A percentile compares a stretch with the other conserved stretches of the same genome.
These are phyloP conservation scores for Leccinum uliginosum DNA, from an alignment of 768 basidiomycete species.

Conservation along the genomic window DNA sequence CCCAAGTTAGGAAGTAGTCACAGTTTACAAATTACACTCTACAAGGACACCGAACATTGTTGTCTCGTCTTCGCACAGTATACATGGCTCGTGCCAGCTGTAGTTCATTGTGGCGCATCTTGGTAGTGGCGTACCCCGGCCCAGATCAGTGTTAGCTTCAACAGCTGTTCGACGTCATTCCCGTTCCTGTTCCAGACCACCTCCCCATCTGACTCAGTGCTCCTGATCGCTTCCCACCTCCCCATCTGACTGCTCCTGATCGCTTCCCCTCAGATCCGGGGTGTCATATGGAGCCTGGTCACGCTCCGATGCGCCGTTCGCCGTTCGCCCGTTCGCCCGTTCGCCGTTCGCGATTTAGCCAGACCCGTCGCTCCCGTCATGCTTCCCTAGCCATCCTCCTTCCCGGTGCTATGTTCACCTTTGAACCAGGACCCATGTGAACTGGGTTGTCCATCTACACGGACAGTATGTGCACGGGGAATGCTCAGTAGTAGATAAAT, in stretches of 20 bases:
- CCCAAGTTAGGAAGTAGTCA: too few species aligned
- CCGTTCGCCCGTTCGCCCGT: background rate
- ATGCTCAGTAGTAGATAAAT: too few species aligned
- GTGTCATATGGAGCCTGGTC: slow-evolving; percentile 6
- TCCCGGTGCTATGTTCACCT: background rate
- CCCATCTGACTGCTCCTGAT: too few species aligned
- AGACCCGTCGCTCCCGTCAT: too few species aligned
- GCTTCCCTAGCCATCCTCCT: too few species aligned
- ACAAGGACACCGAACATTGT: slow-evolving; percentile 14
- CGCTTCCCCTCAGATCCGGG: background rate
- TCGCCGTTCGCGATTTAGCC: background rate
- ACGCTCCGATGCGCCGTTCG: slow-evolving; percentile 2
- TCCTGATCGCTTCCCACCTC: too few species aligned
- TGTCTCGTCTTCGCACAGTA: background rate
- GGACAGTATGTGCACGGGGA: too few species aligned
- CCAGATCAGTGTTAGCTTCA: too few species aligned
- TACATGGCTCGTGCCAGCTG: background rate
- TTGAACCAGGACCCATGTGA: slow-evolving; percentile 4
- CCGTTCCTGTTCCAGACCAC: slow-evolving; percentile 11
- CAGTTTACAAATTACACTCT: too few species aligned
- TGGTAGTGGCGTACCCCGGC: background rate
- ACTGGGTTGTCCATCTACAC: slow-evolving; percentile 10
- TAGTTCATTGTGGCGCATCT: background rate
- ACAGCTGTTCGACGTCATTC: too few species aligned
- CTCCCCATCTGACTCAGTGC: too few species aligned